Evolutionary conservation across 352 stramenopile species (phyloP), one percentile per base, ranked within the genome.

Genomic region (Globisporangium nodosum): DNA sequence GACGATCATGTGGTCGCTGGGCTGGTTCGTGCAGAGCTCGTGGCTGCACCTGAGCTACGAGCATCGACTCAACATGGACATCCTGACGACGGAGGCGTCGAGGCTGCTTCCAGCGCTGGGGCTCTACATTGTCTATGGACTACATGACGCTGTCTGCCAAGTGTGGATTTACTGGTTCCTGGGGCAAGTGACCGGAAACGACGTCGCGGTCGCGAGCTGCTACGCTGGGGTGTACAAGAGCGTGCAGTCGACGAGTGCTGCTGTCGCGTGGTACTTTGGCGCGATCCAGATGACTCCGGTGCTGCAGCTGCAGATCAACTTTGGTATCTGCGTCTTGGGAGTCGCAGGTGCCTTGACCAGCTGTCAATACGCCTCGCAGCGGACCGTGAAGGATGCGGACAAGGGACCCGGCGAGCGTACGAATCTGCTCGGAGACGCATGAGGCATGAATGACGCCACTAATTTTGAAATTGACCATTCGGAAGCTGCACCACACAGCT

Each of bases 131-230:
- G 50, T 73, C 42, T 94, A 87, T 64, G 87, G 85, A 0, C 81
- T 87, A 54, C 70, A 76, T 24, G 84, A 94, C 68, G 78, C 82
- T 6, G 55, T 89, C 49, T 86, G 88, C 50, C 83, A 94, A 46
- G 75, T 89, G 5, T 94, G 82, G 66, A 67, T 73, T 49, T 94
- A 92, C 63, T 96, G 87, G 85, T 72, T 88, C 49, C 73, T 96
- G 53, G 78, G 82, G 39, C 58, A 61, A 21, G 71, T 87, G 8
- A 75, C 68, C 7, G 66, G 59, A 1, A 63, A 64, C 27, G 71
- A 74, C 40, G 59, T 61, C 21, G 60, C 76, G 20, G 68, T 78
- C 8, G 63, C 63, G 5, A 69, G 69, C 20, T 72, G 80, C 49
- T 77, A 82, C 21, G 71, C 87, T 6, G 82, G 81, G 0, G 70